These are phyloP conservation scores for Silene uniflora DNA, from an alignment of 148 eudicot species.

Conservation along the genomic window DNA sequence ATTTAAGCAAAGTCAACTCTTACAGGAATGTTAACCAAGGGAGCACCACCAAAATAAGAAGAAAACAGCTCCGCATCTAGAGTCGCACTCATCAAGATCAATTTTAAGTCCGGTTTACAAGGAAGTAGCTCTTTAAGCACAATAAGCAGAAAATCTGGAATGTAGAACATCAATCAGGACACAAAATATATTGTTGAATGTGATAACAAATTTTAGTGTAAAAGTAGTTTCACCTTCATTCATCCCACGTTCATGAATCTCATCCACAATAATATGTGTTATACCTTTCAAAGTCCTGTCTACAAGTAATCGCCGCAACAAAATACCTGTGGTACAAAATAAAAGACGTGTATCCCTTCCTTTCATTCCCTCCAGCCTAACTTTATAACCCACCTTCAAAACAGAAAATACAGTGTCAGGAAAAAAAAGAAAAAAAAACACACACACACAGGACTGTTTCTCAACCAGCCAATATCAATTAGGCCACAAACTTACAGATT, in stretches of 20 bases:
- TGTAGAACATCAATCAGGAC: conserved; percentile 17
- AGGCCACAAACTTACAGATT: conserved; percentile 62
- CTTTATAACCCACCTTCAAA: conserved; percentile 91
- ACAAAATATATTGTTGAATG: not conserved
- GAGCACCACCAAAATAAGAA: conserved; percentile 83
- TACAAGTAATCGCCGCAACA: conserved; percentile 81
- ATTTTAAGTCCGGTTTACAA: conserved; percentile 77
- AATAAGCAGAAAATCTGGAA: conserved; percentile 89
- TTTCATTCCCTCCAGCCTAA: conserved; percentile 93
- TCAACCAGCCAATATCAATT: conserved; percentile 8
- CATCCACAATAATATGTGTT: conserved; percentile 93
- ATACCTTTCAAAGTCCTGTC: conserved; percentile 90
- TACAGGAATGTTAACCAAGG: conserved; percentile 72
- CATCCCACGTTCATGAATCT: conserved; percentile 99
- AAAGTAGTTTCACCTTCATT: conserved; percentile 71
- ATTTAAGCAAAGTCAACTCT: conserved; percentile 22
- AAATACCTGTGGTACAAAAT: conserved; percentile 95
- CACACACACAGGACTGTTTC: not conserved
- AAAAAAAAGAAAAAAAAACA: not conserved
- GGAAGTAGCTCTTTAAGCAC: conserved; percentile 92
- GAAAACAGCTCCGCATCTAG: conserved; percentile 94
- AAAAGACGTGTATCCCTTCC: conserved; percentile 93
- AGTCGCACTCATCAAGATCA: conserved; percentile 98
- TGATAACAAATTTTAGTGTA: conserved; percentile 4
- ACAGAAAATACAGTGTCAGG: conserved; percentile 16